phyloP scores from a whole-genome alignment of 176 grass and related monocot species.

The Chloris gayana region DNA sequence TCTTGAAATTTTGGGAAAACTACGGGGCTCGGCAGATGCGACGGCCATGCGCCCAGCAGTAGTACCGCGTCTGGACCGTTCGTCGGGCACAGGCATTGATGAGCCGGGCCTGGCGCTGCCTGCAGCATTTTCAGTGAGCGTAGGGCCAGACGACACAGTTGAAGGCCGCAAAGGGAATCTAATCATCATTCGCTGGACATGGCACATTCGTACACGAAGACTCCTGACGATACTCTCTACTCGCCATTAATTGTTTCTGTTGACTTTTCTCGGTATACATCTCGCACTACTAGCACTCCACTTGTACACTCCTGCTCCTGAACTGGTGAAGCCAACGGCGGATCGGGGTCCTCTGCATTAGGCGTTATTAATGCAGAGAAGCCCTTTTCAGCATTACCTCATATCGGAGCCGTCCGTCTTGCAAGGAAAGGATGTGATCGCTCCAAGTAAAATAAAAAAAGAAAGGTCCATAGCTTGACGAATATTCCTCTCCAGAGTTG shows the following conservation, averaged over 20 bases:
- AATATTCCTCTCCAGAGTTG: no score
- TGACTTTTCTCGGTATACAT: background rate
- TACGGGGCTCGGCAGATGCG: background rate
- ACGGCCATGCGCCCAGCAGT: background rate
- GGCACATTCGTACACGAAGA: background rate
- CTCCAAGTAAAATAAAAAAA: no score
- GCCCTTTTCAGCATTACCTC: no score
- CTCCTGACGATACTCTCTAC: background rate
- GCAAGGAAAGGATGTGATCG: no score
- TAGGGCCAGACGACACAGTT: conserved; percentile 26
- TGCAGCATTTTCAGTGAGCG: conserved; percentile 10
- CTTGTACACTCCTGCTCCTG: no score
- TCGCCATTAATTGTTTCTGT: background rate
- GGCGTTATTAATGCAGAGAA: no score
- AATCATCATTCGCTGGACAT: background rate
- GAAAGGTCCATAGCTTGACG: no score
- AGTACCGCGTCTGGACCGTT: background rate
- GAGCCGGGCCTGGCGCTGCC: background rate
- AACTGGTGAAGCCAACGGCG: no score
- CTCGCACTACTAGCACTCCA: background rate
- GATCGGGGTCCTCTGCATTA: no score
- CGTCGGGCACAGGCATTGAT: background rate
- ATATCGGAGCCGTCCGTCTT: no score
- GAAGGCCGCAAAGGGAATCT: conserved; percentile 34
- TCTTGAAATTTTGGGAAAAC: no score